Evolutionary conservation across 371 early-diverging fungal species (phyloP).

Genomic region (Syncephalastrum racemosum): DNA sequence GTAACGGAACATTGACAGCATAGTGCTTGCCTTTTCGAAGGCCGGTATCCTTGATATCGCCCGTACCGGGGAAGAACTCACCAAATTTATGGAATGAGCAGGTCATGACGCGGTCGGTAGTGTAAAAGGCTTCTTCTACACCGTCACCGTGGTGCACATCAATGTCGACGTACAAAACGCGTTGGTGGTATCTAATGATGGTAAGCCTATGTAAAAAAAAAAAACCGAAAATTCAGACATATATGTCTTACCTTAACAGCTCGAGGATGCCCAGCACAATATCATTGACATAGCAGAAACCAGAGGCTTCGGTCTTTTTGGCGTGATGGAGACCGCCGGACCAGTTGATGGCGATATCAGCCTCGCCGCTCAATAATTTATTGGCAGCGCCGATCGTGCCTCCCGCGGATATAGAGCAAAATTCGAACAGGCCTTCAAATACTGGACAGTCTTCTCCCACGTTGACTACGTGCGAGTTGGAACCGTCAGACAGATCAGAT

Average conservation of each 20-base stretch:
- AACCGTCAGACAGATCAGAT: neutral
- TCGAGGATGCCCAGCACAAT: constrained; percentile 94
- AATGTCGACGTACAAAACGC: constrained; percentile 96
- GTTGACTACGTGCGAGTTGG: constrained; percentile 59
- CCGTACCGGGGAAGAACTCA: constrained; percentile 96
- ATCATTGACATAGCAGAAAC: constrained; percentile 98
- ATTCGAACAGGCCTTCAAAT: constrained; percentile 97
- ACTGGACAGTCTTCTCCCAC: constrained; percentile 98
- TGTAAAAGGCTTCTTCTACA: constrained; percentile 97
- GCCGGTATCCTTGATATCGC: constrained; percentile 68
- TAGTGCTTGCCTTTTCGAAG: constrained; percentile 72
- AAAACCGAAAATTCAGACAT: neutral
- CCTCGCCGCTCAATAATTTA: constrained; percentile 81
- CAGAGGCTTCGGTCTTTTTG: constrained; percentile 90
- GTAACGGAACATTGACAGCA: constrained; percentile 92
- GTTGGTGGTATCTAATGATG: constrained; percentile 61
- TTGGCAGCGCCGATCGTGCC: constrained; percentile 94
- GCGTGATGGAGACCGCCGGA: constrained; percentile 98
- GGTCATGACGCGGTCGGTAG: constrained; percentile 96
- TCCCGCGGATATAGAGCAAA: constrained; percentile 91
- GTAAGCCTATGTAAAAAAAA: no score
- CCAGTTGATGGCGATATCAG: constrained; percentile 97
- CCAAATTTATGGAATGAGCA: constrained; percentile 97
- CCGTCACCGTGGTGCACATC: constrained; percentile 99
- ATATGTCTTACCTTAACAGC: constrained; percentile 57